Evolutionary conservation across 1,139 yeast genomes (phyloP).

Genomic region (Zygoascus hellenicus): DNA sequence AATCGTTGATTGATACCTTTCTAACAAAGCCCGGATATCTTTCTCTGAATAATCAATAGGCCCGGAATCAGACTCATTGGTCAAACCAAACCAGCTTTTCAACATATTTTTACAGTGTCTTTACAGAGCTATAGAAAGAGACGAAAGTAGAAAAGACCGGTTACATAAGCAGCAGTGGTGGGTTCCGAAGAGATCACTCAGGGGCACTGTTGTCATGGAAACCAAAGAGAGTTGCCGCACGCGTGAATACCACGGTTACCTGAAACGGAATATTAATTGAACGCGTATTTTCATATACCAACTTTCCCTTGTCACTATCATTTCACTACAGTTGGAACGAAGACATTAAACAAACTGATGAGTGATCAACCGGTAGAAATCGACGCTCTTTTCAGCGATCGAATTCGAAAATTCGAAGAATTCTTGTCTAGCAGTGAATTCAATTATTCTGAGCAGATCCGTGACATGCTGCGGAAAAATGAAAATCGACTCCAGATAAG

Average conservation of each 20-base stretch:
- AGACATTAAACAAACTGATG: constrained; percentile 1
- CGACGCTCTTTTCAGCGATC: constrained; percentile 45
- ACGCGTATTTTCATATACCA: constrained; percentile 5
- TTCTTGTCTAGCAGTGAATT: constrained; percentile 62
- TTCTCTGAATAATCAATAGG: constrained; percentile 15
- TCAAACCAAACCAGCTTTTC: constrained; percentile 1
- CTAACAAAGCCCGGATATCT: constrained; percentile 19
- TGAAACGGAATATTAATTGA: constrained; percentile 10
- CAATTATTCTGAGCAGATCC: constrained; percentile 63
- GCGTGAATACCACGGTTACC: not conserved
- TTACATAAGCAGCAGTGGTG: too few relatives aligned
- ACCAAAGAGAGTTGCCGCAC: too few relatives aligned
- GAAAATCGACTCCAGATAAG: constrained; percentile 67
- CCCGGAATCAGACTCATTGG: not conserved
- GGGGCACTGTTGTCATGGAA: too few relatives aligned
- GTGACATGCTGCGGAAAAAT: constrained; percentile 61
- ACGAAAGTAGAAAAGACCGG: too few relatives aligned
- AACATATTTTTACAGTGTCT: not conserved
- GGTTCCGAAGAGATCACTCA: too few relatives aligned
- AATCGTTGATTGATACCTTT: constrained; percentile 3
- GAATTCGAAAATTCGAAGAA: constrained; percentile 84
- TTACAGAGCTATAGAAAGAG: too few relatives aligned
- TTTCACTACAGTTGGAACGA: not conserved
- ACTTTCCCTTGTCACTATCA: not conserved
- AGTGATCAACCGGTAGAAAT: constrained; percentile 9